Base-by-base conservation (phyloP, 108 stramenopile genomes). In the Cyclotella baltica region DNA sequence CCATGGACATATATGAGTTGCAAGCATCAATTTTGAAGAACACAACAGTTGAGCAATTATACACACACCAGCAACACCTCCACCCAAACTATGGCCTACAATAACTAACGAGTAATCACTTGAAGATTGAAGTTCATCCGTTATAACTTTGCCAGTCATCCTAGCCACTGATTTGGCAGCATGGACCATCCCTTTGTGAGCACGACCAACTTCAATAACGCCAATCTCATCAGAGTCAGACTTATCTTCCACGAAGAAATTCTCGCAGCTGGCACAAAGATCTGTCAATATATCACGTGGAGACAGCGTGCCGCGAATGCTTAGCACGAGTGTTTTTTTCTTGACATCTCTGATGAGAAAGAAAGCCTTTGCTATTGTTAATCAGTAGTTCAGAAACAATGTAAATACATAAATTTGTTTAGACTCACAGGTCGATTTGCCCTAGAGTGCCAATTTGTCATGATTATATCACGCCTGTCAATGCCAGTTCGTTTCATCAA, bases 131-230 rank as follows among this genome's bases (percentile, higher is more conserved):
- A 93, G 69, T 67, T 90, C 88, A 5, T 72, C 73, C 19, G 73
- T 51, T 25, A 93, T 85, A 9, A 79, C 68, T 11, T 81, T 85
- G 23, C 78, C 78, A 10, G 88, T 85, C 63, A 73, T 56, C 46
- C 64, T 66, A 16, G 76, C 71, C 2, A 93, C 76, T 8, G 47
- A 67, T 50, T 76, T 75, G 0, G 92, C 88, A 56, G 86, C 86
- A 64, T 88, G 71, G 31, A 93, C 50, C 92, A 93, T 93, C 15
- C 92, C 92, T 47, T 87, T 77, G 75, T 93, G 92, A 23, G 92
- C 92, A 2, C 85, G 73, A 3, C 68, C 73, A 8, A 75, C 34
- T 31, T 69, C 62, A 58, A 64, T 57, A 59, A 65, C 59, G 18
- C 68, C 70, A 22, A 76, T 77, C 31, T 61, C 33, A 36, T 34